Evolutionary conservation across 2,329 filamentous ascomycete genomes (phyloP).

Genomic region (Metarhizium brunneum): DNA sequence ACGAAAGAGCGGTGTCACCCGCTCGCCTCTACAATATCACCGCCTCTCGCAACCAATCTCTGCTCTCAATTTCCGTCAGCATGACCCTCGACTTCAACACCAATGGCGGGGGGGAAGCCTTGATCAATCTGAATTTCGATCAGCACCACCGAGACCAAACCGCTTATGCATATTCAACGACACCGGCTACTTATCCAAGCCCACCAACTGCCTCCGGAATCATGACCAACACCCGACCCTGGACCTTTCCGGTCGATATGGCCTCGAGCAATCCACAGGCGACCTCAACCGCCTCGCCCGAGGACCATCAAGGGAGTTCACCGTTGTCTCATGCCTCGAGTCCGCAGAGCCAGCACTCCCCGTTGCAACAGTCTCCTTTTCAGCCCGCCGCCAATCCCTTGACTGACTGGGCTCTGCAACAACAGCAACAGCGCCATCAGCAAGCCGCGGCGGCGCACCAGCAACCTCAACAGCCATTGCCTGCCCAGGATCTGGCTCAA

Average conservation of each 20-base stretch:
- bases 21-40: constrained; percentile 27
- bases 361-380: constrained; percentile 45
- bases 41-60: constrained; percentile 20
- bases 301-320: constrained; percentile 38
- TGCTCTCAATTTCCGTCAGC: constrained; percentile 26
- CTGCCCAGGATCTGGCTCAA: constrained; percentile 36
- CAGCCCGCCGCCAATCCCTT: constrained; percentile 41
- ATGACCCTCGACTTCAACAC: constrained; percentile 53
- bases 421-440: constrained; percentile 35
- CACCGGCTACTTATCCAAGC: constrained; percentile 18
- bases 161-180: constrained; percentile 24
- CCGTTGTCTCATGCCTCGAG: constrained; percentile 42
- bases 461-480: constrained; percentile 32
- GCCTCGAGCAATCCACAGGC: constrained; percentile 32
- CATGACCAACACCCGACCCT: constrained; percentile 30
- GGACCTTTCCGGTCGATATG: constrained; percentile 47
- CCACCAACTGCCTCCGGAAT: constrained; percentile 23
- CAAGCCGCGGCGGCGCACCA: constrained; percentile 20
- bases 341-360: constrained; percentile 39
- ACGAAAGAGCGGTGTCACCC: constrained; percentile 37
- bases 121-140: constrained; percentile 53
- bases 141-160: constrained; percentile 47
- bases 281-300: constrained; percentile 37
- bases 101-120: constrained; percentile 45
- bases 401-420: constrained; percentile 53